These are phyloP conservation scores for Populus hybrid DNA, from an alignment of 441 rosid genomes.

Conservation along the genomic window DNA sequence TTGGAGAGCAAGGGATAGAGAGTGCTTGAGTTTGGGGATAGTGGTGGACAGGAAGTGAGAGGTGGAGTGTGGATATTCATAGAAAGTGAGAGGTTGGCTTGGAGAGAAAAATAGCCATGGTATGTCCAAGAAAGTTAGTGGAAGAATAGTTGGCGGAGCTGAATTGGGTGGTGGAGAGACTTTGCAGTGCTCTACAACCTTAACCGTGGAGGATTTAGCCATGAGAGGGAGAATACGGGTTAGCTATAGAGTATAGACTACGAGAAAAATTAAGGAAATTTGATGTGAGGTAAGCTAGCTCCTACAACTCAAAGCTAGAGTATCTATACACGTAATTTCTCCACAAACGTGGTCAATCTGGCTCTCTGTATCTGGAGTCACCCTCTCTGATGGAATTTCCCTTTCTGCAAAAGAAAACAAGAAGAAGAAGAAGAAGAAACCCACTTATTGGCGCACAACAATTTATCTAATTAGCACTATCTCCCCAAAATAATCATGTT, in stretches of 20 bases:
- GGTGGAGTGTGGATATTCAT: slow-evolving; percentile 27
- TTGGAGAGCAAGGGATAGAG: slow-evolving; percentile 53
- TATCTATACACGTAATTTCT: too few species aligned
- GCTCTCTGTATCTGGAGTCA: background rate
- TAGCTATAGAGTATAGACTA: background rate
- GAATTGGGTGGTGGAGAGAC: slow-evolving; percentile 4
- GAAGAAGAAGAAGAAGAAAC: too few species aligned
- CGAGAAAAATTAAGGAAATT: background rate
- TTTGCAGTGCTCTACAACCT: slow-evolving; percentile 1
- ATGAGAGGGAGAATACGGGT: background rate
- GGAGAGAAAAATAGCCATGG: slow-evolving; percentile 45
- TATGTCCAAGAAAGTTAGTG: slow-evolving; percentile 50
- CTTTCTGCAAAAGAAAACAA: background rate
- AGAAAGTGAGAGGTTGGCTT: slow-evolving; percentile 42
- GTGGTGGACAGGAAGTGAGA: slow-evolving; percentile 20
- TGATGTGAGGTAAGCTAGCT: background rate
- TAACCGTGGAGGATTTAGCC: slow-evolving; percentile 4
- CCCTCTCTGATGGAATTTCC: background rate
- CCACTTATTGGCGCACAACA: too few species aligned
- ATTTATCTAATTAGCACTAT: too few species aligned
- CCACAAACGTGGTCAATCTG: background rate
- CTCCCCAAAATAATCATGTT: too few species aligned
- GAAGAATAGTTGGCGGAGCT: slow-evolving; percentile 17
- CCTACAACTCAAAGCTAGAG: background rate
- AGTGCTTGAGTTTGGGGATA: slow-evolving; percentile 36